Conservation (phyloP, 331 rosid species). For the Malus hybrid region DNA sequence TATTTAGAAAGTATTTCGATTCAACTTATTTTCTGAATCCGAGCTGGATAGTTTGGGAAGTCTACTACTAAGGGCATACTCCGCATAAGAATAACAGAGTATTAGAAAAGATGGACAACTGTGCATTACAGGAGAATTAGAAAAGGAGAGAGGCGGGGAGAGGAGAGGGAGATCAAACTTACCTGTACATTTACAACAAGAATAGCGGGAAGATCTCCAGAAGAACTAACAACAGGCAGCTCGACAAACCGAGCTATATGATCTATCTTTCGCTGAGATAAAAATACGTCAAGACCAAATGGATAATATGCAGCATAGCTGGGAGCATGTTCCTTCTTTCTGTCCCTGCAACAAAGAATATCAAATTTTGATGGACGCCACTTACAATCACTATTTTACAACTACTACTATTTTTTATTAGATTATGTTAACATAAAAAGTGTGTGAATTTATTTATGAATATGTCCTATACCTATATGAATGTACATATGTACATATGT, state of each 20-base stretch:
- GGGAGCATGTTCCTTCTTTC: slow-evolving; percentile 76
- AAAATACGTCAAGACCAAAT: slow-evolving; percentile 90
- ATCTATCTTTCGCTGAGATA: slow-evolving; percentile 70
- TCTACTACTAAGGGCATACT: neutral
- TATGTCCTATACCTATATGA: neutral
- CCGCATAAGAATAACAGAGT: neutral
- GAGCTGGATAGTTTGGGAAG: neutral
- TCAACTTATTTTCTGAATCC: neutral
- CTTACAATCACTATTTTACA: neutral
- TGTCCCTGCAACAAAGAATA: slow-evolving; percentile 54
- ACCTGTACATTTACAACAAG: slow-evolving; percentile 98
- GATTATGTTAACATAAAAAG: neutral
- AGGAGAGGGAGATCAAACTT: slow-evolving; percentile 3
- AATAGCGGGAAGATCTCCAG: slow-evolving; percentile 61
- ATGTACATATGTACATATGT: neutral
- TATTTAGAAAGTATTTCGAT: neutral
- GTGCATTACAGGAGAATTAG: neutral
- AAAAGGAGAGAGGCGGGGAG: neutral
- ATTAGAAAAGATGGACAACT: neutral
- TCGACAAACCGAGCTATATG: slow-evolving; percentile 84
- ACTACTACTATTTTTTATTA: neutral
- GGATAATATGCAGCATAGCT: slow-evolving; percentile 82
- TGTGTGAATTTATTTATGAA: neutral
- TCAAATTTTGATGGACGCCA: neutral
- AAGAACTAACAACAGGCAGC: slow-evolving; percentile 52